Percentiles rank a stretch among this genome's conserved stretches.
These are phyloP conservation scores for Schizosaccharomyces versatilis DNA, from an alignment of 1,139 yeast species.

Conservation along the genomic window DNA sequence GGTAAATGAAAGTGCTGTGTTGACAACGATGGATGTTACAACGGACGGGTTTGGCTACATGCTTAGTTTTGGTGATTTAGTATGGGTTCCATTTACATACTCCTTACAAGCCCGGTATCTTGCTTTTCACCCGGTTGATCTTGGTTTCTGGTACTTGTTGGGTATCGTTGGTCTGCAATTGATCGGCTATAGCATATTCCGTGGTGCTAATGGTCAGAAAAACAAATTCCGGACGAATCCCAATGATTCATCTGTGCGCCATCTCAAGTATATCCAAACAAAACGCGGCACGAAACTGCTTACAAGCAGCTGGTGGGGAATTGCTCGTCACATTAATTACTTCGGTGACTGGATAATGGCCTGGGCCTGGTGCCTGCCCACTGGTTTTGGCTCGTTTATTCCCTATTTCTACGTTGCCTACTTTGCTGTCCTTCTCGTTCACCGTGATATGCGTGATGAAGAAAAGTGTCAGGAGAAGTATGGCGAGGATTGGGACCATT, in stretches of 20 bases:
- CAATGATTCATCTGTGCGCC: conserved; percentile 34
- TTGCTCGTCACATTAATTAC: conserved; percentile 80
- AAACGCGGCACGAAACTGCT: conserved; percentile 47
- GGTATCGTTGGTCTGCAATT: conserved; percentile 27
- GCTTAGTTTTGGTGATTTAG: conserved; percentile 83
- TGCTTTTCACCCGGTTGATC: conserved; percentile 36
- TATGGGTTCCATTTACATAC: conserved; percentile 86
- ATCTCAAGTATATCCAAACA: conserved; percentile 47
- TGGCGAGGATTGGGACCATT: conserved; percentile 66
- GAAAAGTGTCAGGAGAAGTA: conserved; percentile 73
- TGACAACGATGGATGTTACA: conserved; percentile 86
- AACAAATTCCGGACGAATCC: conserved; percentile 49
- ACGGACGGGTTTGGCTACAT: conserved; percentile 95
- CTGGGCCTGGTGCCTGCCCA: conserved; percentile 77
- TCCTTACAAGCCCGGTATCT: conserved; percentile 67
- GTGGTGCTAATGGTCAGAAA: conserved; percentile 64
- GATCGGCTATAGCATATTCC: conserved; percentile 62
- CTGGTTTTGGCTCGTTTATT: conserved; percentile 60
- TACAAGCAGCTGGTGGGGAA: conserved; percentile 91
- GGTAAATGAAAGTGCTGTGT: conserved; percentile 64
- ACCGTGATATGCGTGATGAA: conserved; percentile 80
- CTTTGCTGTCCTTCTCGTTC: conserved; percentile 60
- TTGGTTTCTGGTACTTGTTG: conserved; percentile 26
- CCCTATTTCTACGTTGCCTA: conserved; percentile 74
- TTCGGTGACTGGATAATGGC: conserved; percentile 91